Percentiles rank a stretch among this genome's conserved stretches.
These are phyloP conservation scores for Ilyonectria sp. DNA, from an alignment of 2,329 filamentous ascomycete species.

Conservation along the genomic window DNA sequence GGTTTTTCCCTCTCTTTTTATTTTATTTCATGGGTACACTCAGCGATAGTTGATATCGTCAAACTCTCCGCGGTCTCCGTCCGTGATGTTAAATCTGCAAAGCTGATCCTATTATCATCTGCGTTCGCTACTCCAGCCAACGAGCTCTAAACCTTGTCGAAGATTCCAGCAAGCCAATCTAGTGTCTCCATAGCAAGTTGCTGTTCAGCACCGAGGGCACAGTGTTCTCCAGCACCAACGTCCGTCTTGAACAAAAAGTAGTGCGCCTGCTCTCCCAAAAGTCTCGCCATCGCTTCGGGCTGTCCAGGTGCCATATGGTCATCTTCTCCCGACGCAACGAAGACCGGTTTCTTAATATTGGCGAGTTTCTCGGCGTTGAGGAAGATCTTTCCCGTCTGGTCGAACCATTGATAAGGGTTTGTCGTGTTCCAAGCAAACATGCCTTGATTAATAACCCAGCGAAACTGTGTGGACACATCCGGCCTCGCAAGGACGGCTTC, in stretches of 20 bases:
- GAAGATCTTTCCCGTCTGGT: constrained; percentile 18
- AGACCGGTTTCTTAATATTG: constrained; percentile 22
- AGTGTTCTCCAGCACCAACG: constrained; percentile 32
- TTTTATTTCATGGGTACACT: too few species aligned
- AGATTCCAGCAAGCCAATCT: constrained; percentile 25
- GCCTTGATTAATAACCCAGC: constrained; percentile 30
- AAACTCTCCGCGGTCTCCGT: too few species aligned
- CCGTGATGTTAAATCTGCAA: too few species aligned
- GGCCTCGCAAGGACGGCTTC: background rate
- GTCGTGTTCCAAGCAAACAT: constrained; percentile 31
- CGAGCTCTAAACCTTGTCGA: constrained; percentile 13
- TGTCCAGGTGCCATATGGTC: constrained; percentile 25
- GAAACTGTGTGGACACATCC: constrained; percentile 9
- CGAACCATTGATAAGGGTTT: constrained; percentile 26
- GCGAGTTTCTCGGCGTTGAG: constrained; percentile 15
- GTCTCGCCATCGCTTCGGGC: constrained; percentile 29
- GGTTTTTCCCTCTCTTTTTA: too few species aligned
- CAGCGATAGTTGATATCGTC: too few species aligned
- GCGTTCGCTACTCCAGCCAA: too few species aligned
- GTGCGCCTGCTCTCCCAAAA: constrained; percentile 15
- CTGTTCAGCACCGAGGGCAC: constrained; percentile 27
- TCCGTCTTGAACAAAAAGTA: constrained; percentile 30
- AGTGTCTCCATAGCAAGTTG: constrained; percentile 26
- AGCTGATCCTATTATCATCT: too few species aligned
- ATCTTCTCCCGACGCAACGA: constrained; percentile 26